Percentiles rank a stretch among this genome's conserved stretches.
phyloP scores from a whole-genome alignment of 1,284 basidiomycete genomes.

The Anthracocystis walkeri region DNA sequence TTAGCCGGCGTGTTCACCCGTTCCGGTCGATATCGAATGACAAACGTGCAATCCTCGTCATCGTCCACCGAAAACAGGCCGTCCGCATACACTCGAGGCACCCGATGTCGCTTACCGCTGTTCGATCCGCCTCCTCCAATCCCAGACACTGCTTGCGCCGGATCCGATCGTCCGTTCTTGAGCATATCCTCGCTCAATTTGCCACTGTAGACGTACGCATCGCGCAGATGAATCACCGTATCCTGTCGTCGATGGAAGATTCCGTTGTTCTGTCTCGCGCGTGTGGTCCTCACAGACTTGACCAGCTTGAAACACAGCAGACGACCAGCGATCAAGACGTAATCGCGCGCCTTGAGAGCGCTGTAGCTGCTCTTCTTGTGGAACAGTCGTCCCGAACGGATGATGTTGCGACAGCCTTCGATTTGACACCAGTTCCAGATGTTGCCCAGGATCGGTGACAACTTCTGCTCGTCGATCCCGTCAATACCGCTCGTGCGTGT shows the following conservation, averaged over 20 bases:
- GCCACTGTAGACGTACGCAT: slow-evolving; percentile 67
- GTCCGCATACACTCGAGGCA: slow-evolving; percentile 66
- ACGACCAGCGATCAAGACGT: slow-evolving; percentile 62
- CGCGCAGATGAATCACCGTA: slow-evolving; percentile 63
- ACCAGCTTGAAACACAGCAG: slow-evolving; percentile 64
- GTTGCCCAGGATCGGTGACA: slow-evolving; percentile 75
- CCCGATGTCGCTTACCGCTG: slow-evolving; percentile 44
- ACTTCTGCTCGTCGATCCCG: slow-evolving; percentile 49
- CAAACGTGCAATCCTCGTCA: slow-evolving; percentile 69
- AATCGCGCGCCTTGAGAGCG: slow-evolving; percentile 58
- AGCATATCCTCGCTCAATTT: slow-evolving; percentile 59
- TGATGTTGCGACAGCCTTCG: slow-evolving; percentile 79
- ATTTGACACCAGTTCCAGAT: slow-evolving; percentile 85
- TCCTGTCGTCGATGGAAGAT: slow-evolving; percentile 65
- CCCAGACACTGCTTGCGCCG: slow-evolving; percentile 46
- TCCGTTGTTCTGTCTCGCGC: slow-evolving; percentile 67
- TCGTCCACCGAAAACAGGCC: slow-evolving; percentile 63
- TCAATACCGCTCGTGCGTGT: slow-evolving; percentile 11
- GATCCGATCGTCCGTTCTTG: slow-evolving; percentile 52
- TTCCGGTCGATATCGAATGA: slow-evolving; percentile 62
- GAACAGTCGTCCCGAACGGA: slow-evolving; percentile 79
- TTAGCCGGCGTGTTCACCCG: slow-evolving; percentile 45
- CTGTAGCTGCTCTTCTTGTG: slow-evolving; percentile 71
- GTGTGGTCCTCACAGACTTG: slow-evolving; percentile 56
- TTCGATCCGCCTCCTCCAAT: slow-evolving; percentile 51